phyloP scores from a whole-genome alignment of 805 yeast species.

The Wickerhamomyces queroliae region DNA sequence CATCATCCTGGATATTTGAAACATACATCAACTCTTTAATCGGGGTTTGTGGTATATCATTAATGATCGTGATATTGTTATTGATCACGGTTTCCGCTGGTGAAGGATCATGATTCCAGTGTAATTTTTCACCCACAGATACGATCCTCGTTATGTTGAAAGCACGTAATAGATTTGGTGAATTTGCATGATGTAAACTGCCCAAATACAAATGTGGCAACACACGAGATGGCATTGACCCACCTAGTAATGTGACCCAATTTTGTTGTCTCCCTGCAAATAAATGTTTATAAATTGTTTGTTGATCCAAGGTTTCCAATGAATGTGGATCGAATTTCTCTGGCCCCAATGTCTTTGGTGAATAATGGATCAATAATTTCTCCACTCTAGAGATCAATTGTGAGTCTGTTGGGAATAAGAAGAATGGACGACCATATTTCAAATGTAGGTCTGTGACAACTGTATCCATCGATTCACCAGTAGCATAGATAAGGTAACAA shows the following conservation, averaged over 20 bases:
- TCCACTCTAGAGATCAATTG: constrained; percentile 60
- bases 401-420: constrained; percentile 75
- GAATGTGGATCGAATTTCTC: constrained; percentile 7
- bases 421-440: constrained; percentile 71
- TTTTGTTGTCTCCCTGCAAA: constrained; percentile 21
- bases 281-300: constrained; percentile 28
- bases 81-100: constrained; percentile 13
- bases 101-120: constrained; percentile 41
- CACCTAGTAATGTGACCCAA: constrained; percentile 32
- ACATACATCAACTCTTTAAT: constrained; percentile 43
- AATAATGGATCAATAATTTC: constrained; percentile 48
- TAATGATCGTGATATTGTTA: constrained; percentile 13
- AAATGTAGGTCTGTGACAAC: constrained; percentile 62
- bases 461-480: constrained; percentile 53
- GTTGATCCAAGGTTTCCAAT: constrained; percentile 18
- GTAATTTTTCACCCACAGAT: constrained; percentile 77
- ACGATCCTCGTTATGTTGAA: constrained; percentile 71
- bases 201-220: constrained; percentile 84
- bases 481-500: constrained; percentile 65
- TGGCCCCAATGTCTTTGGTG: constrained; percentile 36
- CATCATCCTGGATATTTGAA: constrained; percentile 82
- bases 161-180: constrained; percentile 51
- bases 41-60: constrained; percentile 13
- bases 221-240: constrained; percentile 80
- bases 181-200: constrained; percentile 74